These are phyloP conservation scores for Onygenales sp. DNA, from an alignment of 2,329 filamentous ascomycete genomes.

Conservation along the genomic window DNA sequence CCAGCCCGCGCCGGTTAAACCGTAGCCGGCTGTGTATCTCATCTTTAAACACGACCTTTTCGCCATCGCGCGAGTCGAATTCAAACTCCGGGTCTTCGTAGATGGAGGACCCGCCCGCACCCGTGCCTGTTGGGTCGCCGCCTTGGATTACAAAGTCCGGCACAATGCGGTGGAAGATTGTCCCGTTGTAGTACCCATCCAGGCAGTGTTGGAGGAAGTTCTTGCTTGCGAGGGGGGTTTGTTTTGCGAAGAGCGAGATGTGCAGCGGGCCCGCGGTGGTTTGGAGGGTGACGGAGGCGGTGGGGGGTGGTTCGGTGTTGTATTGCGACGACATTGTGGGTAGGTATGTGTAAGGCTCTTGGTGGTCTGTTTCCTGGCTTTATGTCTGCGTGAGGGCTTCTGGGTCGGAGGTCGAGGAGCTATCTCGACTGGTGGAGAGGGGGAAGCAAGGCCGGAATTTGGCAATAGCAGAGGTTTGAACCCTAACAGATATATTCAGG, in stretches of 20 bases:
- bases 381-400: neutral
- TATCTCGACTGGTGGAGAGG: neutral
- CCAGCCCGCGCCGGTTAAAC: conserved; percentile 78
- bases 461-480: neutral
- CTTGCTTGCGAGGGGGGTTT: conserved; percentile 80
- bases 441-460: neutral
- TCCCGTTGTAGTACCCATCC: conserved; percentile 90
- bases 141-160: conserved; percentile 91
- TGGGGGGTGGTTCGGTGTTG: conserved; percentile 89
- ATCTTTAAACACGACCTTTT: conserved; percentile 64
- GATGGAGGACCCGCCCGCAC: conserved; percentile 83
- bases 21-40: conserved; percentile 88
- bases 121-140: conserved; percentile 87
- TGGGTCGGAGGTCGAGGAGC: neutral
- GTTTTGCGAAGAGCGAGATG: conserved; percentile 89
- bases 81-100: conserved; percentile 59
- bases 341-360: neutral
- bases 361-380: neutral
- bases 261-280: conserved; percentile 84
- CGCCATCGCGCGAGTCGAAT: conserved; percentile 45
- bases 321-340: conserved; percentile 73
- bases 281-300: conserved; percentile 80
- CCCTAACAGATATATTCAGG: no score
- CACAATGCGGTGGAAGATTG: conserved; percentile 86
- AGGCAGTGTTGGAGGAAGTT: conserved; percentile 94